These are phyloP conservation scores for Narthecium ossifragum DNA, from an alignment of 106 monocot species.

Conservation along the genomic window DNA sequence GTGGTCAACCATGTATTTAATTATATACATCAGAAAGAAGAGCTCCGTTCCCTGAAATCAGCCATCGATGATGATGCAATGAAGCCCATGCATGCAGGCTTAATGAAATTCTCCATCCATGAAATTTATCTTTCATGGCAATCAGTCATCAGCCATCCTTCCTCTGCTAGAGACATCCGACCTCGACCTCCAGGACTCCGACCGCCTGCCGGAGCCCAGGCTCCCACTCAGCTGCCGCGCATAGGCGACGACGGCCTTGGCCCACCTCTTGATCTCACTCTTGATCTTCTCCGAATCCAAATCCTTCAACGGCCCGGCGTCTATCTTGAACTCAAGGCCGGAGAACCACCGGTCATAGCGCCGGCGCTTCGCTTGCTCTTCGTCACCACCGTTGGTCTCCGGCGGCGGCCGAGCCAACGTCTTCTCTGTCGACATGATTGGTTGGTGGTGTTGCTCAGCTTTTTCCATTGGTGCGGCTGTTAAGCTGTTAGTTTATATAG, in stretches of 20 bases:
- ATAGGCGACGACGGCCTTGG: constrained; percentile 36
- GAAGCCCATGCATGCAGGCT: too few species aligned
- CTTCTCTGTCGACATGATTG: not conserved
- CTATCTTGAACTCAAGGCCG: constrained; percentile 28
- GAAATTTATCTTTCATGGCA: too few species aligned
- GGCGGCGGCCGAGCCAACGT: constrained; percentile 1
- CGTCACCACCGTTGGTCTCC: not conserved
- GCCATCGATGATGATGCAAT: too few species aligned
- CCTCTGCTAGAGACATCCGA: too few species aligned
- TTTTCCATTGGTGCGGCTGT: not conserved
- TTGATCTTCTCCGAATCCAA: constrained; percentile 43
- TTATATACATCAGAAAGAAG: too few species aligned
- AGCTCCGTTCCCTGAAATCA: too few species aligned
- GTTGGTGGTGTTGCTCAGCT: not conserved
- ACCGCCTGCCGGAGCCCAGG: not conserved
- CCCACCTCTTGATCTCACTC: constrained; percentile 54
- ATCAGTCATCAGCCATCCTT: too few species aligned
- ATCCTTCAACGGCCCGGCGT: constrained; percentile 28
- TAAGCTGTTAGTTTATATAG: constrained; percentile 1
- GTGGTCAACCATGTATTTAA: too few species aligned
- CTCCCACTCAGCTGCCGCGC: constrained; percentile 37
- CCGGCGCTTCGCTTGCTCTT: not conserved
- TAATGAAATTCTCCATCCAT: too few species aligned
- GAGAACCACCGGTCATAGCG: constrained; percentile 19
- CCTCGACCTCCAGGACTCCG: too few species aligned